Evolutionary conservation across 768 basidiomycete species (phyloP).

Genomic region (Cantharellus cinnabarinus): DNA sequence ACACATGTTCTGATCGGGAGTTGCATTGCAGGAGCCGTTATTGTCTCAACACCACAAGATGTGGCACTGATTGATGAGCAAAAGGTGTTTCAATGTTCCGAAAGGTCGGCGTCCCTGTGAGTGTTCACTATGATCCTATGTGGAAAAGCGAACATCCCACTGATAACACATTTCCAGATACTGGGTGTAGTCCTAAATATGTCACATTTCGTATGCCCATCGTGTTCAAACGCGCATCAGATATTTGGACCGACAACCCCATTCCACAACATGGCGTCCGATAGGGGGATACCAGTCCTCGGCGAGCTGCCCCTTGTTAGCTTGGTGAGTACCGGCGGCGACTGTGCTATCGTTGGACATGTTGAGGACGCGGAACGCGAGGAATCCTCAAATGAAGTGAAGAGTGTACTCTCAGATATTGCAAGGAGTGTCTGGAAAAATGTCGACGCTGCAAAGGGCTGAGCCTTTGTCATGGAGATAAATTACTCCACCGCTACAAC

Average conservation of each 20-base stretch:
- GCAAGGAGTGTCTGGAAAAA: slow-evolving; percentile 11
- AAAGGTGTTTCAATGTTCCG: slow-evolving; percentile 87
- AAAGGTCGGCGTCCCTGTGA: slow-evolving; percentile 70
- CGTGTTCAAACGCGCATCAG: slow-evolving; percentile 38
- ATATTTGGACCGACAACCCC: slow-evolving; percentile 49
- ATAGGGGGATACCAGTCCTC: slow-evolving; percentile 41
- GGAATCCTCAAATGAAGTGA: slow-evolving; percentile 15
- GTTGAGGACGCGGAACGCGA: not conserved
- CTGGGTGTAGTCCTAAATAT: slow-evolving; percentile 77
- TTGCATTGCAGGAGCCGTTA: slow-evolving; percentile 48
- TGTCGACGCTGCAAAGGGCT: not conserved
- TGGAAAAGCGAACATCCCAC: not conserved
- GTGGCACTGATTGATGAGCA: slow-evolving; percentile 74
- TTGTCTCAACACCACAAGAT: slow-evolving; percentile 91
- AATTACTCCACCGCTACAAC: too few relatives aligned
- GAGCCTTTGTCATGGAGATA: too few relatives aligned
- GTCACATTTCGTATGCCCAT: slow-evolving; percentile 60
- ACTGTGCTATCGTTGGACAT: slow-evolving; percentile 25
- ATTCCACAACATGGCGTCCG: slow-evolving; percentile 38
- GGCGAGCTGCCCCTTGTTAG: slow-evolving; percentile 68
- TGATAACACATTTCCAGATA: slow-evolving; percentile 29
- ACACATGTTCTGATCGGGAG: not conserved
- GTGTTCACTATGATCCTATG: slow-evolving; percentile 12
- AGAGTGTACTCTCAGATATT: slow-evolving; percentile 9
- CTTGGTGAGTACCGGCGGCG: slow-evolving; percentile 51